Evolutionary conservation across 2,329 filamentous ascomycete genomes (phyloP).

Genomic region (Magnaporthiopsis poae): DNA sequence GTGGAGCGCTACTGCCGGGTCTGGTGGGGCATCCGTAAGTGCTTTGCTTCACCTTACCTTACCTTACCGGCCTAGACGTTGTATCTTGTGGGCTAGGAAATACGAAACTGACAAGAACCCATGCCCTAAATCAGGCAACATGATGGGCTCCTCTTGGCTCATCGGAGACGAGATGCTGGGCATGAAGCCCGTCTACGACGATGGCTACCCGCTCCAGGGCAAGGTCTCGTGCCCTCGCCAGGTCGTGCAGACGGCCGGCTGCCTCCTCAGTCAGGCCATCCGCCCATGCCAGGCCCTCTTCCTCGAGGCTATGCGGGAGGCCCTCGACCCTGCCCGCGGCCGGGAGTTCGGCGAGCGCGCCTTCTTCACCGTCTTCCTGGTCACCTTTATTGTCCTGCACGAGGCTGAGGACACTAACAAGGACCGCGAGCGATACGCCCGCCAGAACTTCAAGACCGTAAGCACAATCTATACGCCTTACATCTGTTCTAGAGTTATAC

Average conservation of each 20-base stretch:
- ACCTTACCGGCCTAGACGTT: too few relatives aligned
- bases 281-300: neutral
- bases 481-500: too few relatives aligned
- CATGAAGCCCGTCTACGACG: conserved; percentile 2
- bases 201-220: conserved; percentile 2
- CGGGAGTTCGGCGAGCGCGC: too few relatives aligned
- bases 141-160: conserved; percentile 4
- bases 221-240: conserved; percentile 4
- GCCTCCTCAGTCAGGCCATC: neutral
- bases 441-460: conserved; percentile 4
- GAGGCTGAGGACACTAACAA: conserved; percentile 4
- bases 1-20: conserved; percentile 1
- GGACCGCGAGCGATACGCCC: conserved; percentile 4
- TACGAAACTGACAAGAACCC: neutral
- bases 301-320: neutral
- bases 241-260: conserved; percentile 5
- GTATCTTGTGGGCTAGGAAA: too few relatives aligned
- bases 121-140: neutral
- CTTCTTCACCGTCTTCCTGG: conserved; percentile 2
- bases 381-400: conserved; percentile 2
- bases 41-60: too few relatives aligned
- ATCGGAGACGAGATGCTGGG: neutral
- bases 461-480: neutral
- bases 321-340: neutral
- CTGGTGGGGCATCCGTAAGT: conserved; percentile 7